phyloP scores from a whole-genome alignment of 805 yeast genomes.

The Candida ulmi region DNA sequence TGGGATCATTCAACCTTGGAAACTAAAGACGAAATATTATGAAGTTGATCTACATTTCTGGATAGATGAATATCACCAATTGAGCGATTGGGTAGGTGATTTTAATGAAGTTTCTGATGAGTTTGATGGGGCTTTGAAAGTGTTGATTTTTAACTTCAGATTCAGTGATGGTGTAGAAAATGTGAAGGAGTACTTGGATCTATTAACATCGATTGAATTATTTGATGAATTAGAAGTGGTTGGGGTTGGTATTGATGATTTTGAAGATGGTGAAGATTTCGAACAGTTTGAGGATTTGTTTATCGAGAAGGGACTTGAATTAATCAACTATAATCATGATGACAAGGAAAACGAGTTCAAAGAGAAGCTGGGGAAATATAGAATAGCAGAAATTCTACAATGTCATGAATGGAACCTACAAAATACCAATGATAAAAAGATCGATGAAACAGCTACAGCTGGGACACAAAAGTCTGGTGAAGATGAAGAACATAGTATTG shows the following conservation, averaged over 20 bases:
- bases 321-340: constrained; percentile 27
- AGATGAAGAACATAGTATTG: neutral
- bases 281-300: constrained; percentile 33
- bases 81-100: constrained; percentile 13
- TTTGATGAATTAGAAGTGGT: constrained; percentile 6
- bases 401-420: constrained; percentile 41
- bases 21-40: constrained; percentile 26
- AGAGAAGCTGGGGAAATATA: constrained; percentile 37
- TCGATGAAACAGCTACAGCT: neutral
- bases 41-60: constrained; percentile 21
- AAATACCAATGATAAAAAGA: neutral
- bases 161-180: neutral
- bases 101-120: constrained; percentile 10
- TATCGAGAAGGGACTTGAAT: constrained; percentile 34
- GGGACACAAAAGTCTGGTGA: too few species aligned
- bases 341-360: constrained; percentile 35
- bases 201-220: constrained; percentile 1
- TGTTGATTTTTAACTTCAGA: neutral
- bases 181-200: neutral
- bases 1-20: constrained; percentile 6
- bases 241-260: constrained; percentile 27
- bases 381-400: constrained; percentile 42
- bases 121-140: neutral
- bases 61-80: constrained; percentile 19
- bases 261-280: constrained; percentile 8